Percentiles rank a stretch among this genome's conserved stretches.
Conservation (phyloP, 78 protist species). For the Trichosphaerium sp. region DNA sequence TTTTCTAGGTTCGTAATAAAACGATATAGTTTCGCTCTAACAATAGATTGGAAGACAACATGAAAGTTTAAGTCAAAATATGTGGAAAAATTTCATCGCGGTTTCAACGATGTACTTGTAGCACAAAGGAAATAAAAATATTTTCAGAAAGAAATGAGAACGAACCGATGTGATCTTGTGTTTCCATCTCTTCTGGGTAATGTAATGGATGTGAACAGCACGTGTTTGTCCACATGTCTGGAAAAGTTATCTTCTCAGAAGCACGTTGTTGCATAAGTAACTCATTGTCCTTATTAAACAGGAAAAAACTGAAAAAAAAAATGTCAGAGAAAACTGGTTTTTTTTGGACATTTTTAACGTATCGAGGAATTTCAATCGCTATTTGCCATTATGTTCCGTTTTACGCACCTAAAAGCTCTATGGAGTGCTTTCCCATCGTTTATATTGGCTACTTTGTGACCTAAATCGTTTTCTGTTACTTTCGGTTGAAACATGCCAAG, state of each 20-base stretch:
- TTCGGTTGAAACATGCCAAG: too few relatives aligned
- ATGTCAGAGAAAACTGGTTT: too few relatives aligned
- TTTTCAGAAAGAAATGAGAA: neutral
- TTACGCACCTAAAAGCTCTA: too few relatives aligned
- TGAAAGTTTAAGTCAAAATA: neutral
- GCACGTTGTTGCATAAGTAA: slow-evolving; percentile 73
- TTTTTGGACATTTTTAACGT: too few relatives aligned
- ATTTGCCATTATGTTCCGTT: too few relatives aligned
- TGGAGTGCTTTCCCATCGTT: too few relatives aligned
- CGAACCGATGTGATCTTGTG: neutral
- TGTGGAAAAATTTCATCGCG: neutral
- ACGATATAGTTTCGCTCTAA: neutral
- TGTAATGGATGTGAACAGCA: slow-evolving; percentile 77
- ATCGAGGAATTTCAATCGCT: too few relatives aligned
- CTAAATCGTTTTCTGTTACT: too few relatives aligned
- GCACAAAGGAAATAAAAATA: too few relatives aligned
- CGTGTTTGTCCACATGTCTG: slow-evolving; percentile 75
- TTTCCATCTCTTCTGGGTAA: slow-evolving; percentile 17
- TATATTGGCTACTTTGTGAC: too few relatives aligned
- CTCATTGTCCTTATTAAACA: slow-evolving; percentile 44
- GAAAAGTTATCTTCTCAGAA: slow-evolving; percentile 67
- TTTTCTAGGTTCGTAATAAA: too few relatives aligned
- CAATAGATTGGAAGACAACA: too few relatives aligned
- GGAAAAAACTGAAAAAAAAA: slow-evolving; percentile 63
- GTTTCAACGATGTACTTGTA: neutral